Evolutionary conservation across 768 basidiomycete genomes (phyloP), one percentile per base, ranked within the genome.

Genomic region (Steccherinum ochraceum): DNA sequence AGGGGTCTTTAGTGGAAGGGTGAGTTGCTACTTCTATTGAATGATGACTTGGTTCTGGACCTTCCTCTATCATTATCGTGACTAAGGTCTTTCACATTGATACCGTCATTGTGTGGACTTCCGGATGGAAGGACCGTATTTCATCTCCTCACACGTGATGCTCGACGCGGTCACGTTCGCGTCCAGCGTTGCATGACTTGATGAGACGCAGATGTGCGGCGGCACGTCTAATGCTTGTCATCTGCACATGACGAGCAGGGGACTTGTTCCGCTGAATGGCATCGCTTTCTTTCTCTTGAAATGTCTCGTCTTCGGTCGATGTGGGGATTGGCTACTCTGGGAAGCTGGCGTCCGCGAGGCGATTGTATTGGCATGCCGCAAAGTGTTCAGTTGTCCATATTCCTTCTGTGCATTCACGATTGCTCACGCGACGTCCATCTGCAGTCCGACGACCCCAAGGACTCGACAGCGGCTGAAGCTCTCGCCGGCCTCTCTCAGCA

Each of bases 401-500:
- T n/a, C n/a, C n/a, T n/a, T n/a, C n/a, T n/a, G n/a, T n/a, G n/a
- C n/a, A n/a, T n/a, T n/a, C n/a, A n/a, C n/a, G n/a, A n/a, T n/a
- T n/a, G n/a, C n/a, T 7, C 18, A 43, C 7, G 41, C 21, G 24
- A 18, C n/a, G n/a, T n/a, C n/a, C 19, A 16, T n/a, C 26, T 71
- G 26, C 73, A 74, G 61, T 76, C 75, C 24, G 76, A 75, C 25
- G 76, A 75, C 52, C 68, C 73, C 52, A 80, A 81, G 54, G 81
- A 83, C 59, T 61, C 62, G 0, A 81, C 84, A 46, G 80, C 83
- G 1, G 76, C 80, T 4, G 79, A 83, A 53, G 73, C 77, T 1
- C 69, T 80, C 2, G 78, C 78, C 10, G 78, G 78, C 42, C 75
- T 81, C 45, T 68, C 78, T 1, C 77, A 77, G 60, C 63, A 69